Conservation (phyloP, 2,329 filamentous ascomycete genomes). For the Fusarium sarcochroum region DNA sequence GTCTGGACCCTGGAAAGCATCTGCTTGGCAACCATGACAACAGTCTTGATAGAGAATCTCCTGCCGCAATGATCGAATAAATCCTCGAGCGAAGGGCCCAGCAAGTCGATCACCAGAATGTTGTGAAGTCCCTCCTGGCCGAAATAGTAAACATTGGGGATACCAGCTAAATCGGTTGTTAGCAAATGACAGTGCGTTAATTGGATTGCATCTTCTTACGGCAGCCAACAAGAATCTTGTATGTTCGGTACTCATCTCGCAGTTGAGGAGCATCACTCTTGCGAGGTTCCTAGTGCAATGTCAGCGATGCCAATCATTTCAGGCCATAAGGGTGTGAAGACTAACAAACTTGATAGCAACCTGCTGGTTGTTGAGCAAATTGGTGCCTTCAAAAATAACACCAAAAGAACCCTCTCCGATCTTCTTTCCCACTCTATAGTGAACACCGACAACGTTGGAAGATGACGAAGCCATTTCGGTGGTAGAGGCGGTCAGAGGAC, state of each 20-base stretch:
- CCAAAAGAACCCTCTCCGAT: conserved; percentile 99
- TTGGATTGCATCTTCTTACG: conserved; percentile 72
- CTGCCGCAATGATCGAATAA: conserved; percentile 98
- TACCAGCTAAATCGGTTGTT: conserved; percentile 77
- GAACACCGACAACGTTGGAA: conserved; percentile 97
- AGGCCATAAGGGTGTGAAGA: background rate
- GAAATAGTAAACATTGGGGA: conserved; percentile 99
- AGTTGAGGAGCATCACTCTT: conserved; percentile 99
- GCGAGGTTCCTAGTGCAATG: conserved; percentile 82
- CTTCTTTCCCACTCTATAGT: conserved; percentile 99
- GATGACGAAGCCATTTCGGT: conserved; percentile 84
- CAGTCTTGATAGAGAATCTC: conserved; percentile 96
- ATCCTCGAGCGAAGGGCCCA: conserved; percentile 95
- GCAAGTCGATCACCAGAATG: conserved; percentile 96
- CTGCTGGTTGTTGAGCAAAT: conserved; percentile 98
- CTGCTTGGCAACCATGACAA: conserved; percentile 99
- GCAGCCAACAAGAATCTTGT: conserved; percentile 99
- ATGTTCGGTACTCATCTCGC: conserved; percentile 98
- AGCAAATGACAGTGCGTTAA: conserved; percentile 52
- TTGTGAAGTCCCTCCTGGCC: conserved; percentile 99
- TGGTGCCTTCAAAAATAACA: conserved; percentile 99
- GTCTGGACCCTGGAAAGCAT: conserved; percentile 95
- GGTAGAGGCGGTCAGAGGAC: conserved; percentile 45
- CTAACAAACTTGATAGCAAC: conserved; percentile 99
- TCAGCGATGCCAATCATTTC: background rate